Evolutionary conservation across 169 alveolate species (phyloP).

Genomic region (Eimeria praecox): DNA sequence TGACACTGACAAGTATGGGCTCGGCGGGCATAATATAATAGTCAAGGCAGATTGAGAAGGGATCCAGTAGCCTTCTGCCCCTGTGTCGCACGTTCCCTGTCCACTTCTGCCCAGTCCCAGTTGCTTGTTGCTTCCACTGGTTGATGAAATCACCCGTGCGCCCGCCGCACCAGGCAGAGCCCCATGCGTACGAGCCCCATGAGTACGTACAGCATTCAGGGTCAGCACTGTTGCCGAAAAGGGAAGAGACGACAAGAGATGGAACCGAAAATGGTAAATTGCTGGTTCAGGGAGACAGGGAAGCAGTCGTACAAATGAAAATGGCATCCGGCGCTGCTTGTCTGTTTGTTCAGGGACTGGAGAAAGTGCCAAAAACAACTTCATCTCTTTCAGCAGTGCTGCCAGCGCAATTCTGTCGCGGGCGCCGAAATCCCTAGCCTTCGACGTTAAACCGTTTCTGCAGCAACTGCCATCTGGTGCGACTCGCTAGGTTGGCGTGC

Average conservation of each 20-base stretch:
- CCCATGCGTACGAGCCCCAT: no score
- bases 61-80: not conserved
- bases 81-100: not conserved
- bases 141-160: not conserved
- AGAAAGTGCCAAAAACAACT: constrained; percentile 58
- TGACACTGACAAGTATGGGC: constrained; percentile 56
- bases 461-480: not conserved
- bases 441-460: not conserved
- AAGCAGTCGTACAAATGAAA: not conserved
- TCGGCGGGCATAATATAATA: not conserved
- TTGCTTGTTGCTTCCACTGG: not conserved
- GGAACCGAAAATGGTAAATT: not conserved
- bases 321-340: not conserved
- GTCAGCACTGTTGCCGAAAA: not conserved
- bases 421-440: constrained; percentile 15
- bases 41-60: no score
- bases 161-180: not conserved
- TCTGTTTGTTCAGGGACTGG: constrained; percentile 65
- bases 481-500: not conserved
- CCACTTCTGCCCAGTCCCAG: not conserved
- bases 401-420: constrained; percentile 63
- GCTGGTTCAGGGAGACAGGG: not conserved
- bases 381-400: constrained; percentile 58
- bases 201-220: not conserved
- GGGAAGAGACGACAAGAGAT: not conserved